Evolutionary conservation across 768 basidiomycete genomes (phyloP), one percentile per base, ranked within the genome.

Genomic region (Nidularia pulvinata): DNA sequence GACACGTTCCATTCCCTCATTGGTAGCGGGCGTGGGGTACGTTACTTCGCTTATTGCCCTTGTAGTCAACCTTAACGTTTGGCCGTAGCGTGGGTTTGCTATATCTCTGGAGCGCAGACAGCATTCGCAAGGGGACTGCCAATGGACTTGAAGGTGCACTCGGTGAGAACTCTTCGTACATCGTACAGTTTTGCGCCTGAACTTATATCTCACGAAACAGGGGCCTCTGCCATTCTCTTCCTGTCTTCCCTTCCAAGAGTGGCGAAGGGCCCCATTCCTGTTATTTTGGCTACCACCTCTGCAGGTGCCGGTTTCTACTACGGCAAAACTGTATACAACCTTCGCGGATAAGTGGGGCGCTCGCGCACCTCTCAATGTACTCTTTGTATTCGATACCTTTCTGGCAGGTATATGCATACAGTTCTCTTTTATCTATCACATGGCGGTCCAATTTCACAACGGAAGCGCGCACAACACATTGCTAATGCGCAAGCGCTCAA

Each of bases 121-220:
- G 75, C 63, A 88, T 94, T 58, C 84, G 85, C 55, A 89, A 81
- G 63, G 88, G 89, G 36, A 80, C 83, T 10, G 63, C 81, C 2
- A 85, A 89, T 57, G 89, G 92, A n/a, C 69, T 92, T 51, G 88
- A 93, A 64, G 83, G 78, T 33, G 92, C 91, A 37, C 76, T 93
- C 11, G 91, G 92, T 86, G 64, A 61, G n/a, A 32, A 33, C 9
- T 33, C 9, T 45, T 51, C 45, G 34, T 53, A 25, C 7, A 13
- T 46, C 39, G 9, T 5, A 5, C 22, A 11, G n/a, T 16, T 30
- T 5, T n/a, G 33, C 39, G 19, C 45, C 35, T 5, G n/a, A 36
- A 22, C 42, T 13, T 19, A 34, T 25, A 9, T 42, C 32, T 48
- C 19, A 30, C 16, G 33, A 6, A 25, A n/a, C 56, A 91, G 91